phyloP scores from a whole-genome alignment of 2,329 filamentous ascomycete species.

The Xylariomycetidae sp. region DNA sequence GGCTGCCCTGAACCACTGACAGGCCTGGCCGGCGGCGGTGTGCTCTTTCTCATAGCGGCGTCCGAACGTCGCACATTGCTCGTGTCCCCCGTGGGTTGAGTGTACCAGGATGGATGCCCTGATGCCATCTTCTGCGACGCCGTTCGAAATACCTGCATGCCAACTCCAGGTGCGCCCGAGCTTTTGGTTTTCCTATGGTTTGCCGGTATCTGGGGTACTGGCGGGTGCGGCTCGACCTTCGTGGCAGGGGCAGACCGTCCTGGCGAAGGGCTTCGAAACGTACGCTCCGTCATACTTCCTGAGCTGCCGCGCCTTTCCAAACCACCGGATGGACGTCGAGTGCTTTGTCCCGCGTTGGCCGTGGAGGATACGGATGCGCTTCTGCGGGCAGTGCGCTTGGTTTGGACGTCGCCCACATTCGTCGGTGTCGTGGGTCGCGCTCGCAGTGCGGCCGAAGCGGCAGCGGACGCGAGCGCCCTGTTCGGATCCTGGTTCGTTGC shows the following conservation, averaged over 20 bases:
- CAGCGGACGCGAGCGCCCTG: constrained; percentile 70
- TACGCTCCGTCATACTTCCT: constrained; percentile 81
- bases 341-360: constrained; percentile 35
- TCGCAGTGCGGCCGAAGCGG: constrained; percentile 78
- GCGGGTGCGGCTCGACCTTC: constrained; percentile 56
- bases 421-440: constrained; percentile 73
- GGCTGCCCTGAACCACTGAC: constrained; percentile 24
- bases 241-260: constrained; percentile 36
- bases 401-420: constrained; percentile 75
- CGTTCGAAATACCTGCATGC: constrained; percentile 43
- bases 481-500: constrained; percentile 52
- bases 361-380: constrained; percentile 66
- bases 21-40: constrained; percentile 24
- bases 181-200: constrained; percentile 28
- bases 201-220: constrained; percentile 66
- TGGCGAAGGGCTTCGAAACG: constrained; percentile 74
- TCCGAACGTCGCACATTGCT: constrained; percentile 41
- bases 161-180: constrained; percentile 35
- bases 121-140: constrained; percentile 46
- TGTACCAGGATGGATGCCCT: constrained; percentile 44
- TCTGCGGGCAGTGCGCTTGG: constrained; percentile 74
- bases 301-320: constrained; percentile 62
- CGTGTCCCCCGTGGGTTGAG: constrained; percentile 36
- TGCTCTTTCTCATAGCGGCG: constrained; percentile 32
- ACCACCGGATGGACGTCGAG: constrained; percentile 36